Conservation (phyloP, 208 protist species). For the Entamoeba invadens region DNA sequence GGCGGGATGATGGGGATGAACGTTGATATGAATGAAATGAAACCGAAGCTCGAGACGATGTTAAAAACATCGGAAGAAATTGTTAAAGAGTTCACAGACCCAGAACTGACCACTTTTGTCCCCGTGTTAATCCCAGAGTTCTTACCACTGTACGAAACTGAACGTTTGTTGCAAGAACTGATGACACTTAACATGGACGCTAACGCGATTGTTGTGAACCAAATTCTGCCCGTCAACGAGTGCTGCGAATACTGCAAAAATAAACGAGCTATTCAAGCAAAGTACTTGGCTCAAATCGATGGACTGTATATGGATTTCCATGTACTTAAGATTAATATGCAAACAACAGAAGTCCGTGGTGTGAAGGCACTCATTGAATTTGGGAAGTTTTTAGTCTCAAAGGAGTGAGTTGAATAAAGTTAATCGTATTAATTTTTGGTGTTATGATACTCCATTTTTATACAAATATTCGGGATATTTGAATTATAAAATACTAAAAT, state of each 20-base stretch:
- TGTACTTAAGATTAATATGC: not conserved
- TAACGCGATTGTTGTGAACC: slow-evolving; percentile 1
- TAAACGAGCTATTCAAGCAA: not conserved
- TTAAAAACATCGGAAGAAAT: not conserved
- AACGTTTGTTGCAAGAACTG: slow-evolving; percentile 85
- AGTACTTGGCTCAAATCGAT: not conserved
- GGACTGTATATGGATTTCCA: not conserved
- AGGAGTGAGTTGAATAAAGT: not conserved
- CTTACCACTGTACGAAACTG: slow-evolving; percentile 91
- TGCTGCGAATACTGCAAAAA: not conserved
- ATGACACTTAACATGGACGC: slow-evolving; percentile 69
- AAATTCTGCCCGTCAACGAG: not conserved
- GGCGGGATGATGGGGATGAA: not conserved
- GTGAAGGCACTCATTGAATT: not conserved
- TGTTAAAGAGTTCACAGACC: not conserved
- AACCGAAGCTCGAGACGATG: not conserved
- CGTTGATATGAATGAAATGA: not conserved
- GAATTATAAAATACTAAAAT: too few relatives aligned
- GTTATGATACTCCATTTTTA: too few relatives aligned
- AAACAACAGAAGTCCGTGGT: not conserved
- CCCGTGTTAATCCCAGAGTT: slow-evolving; percentile 95
- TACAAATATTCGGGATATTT: too few relatives aligned
- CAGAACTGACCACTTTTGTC: slow-evolving; percentile 69
- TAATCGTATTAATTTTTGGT: too few relatives aligned
- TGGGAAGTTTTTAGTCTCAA: not conserved